Conservation (phyloP, 768 basidiomycete species). For the Gloeophyllum trabeum region DNA sequence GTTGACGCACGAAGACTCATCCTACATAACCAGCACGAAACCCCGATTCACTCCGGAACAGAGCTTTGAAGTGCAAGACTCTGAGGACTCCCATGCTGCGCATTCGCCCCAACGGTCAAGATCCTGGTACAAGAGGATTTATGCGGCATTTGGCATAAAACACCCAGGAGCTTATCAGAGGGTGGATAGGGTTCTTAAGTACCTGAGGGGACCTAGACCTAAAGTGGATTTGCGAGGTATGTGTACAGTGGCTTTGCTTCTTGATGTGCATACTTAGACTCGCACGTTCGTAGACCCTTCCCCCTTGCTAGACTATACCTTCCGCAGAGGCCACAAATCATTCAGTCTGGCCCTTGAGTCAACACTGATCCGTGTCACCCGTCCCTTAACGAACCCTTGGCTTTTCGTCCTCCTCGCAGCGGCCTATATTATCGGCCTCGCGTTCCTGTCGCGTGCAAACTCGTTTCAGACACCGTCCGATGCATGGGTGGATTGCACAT, state of each 20-base stretch:
- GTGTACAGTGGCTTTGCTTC: neutral
- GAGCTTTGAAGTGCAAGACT: no score
- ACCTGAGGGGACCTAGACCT: conserved; percentile 1
- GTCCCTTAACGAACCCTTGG: conserved; percentile 37
- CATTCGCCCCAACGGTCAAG: no score
- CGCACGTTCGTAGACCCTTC: neutral
- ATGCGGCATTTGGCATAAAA: neutral
- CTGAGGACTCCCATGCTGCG: no score
- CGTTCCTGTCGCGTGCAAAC: conserved; percentile 64
- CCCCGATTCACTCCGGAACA: no score
- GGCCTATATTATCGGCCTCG: conserved; percentile 60
- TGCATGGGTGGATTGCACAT: conserved; percentile 56
- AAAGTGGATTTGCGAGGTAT: neutral
- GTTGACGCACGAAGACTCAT: neutral
- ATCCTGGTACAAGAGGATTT: neutral
- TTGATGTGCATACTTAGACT: neutral
- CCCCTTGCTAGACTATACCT: neutral
- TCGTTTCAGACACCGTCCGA: conserved; percentile 59
- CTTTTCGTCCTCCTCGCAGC: conserved; percentile 41
- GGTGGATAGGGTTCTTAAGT: neutral
- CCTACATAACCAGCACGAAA: no score
- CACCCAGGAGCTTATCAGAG: neutral
- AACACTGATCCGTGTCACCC: conserved; percentile 36
- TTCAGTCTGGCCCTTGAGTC: conserved; percentile 44
- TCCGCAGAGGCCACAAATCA: conserved; percentile 15